These are phyloP conservation scores for Rhizopus arrhizus DNA, from an alignment of 371 early-diverging fungal genomes.

Conservation along the genomic window DNA sequence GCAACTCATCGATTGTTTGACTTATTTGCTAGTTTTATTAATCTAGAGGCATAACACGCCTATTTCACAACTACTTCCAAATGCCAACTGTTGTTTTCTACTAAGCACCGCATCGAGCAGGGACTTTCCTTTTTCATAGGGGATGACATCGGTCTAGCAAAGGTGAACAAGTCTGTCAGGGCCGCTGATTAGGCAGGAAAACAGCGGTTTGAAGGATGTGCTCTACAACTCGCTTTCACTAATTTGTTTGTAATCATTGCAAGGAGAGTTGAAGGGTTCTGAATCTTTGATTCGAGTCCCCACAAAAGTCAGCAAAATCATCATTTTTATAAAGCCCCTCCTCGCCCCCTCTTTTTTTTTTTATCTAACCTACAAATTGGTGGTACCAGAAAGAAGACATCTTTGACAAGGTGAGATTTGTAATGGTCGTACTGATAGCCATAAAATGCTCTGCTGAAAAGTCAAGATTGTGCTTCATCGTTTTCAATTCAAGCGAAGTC, in stretches of 20 bases:
- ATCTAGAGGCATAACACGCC: neutral
- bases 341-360: neutral
- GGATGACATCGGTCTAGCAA: constrained; percentile 31
- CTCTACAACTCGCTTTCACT: constrained; percentile 40
- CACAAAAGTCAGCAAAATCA: constrained; percentile 19
- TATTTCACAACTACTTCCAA: constrained; percentile 11
- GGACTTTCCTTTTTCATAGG: constrained; percentile 27
- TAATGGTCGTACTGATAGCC: constrained; percentile 5
- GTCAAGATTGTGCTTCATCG: constrained; percentile 4
- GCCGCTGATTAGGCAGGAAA: constrained; percentile 31
- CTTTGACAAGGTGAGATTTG: constrained; percentile 2
- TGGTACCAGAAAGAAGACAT: constrained; percentile 19
- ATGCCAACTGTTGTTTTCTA: constrained; percentile 25
- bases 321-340: constrained; percentile 15
- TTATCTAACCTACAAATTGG: constrained; percentile 19
- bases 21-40: too few species aligned
- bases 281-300: constrained; percentile 21
- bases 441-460: constrained; percentile 8
- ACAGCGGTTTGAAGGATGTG: constrained; percentile 34
- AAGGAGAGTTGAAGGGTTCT: constrained; percentile 18
- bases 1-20: too few species aligned
- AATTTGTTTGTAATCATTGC: constrained; percentile 23
- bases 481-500: constrained; percentile 13
- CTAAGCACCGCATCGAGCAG: constrained; percentile 32
- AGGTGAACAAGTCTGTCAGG: constrained; percentile 28